Conservation (phyloP, 2,329 filamentous ascomycete species). For the Cladosporium phlei region DNA sequence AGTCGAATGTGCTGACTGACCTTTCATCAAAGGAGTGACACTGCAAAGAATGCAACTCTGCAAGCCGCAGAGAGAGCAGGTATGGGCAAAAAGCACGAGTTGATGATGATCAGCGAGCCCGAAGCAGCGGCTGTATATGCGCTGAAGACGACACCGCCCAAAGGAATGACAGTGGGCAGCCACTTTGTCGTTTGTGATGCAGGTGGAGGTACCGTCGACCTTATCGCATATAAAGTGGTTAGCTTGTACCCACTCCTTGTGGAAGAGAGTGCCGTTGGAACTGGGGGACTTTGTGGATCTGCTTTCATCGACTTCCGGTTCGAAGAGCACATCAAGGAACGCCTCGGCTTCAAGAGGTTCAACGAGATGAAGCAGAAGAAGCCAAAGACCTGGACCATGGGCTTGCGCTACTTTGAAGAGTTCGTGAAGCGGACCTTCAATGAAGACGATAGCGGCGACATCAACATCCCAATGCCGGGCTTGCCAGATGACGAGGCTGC, state of each 20-base stretch:
- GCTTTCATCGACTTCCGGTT: conserved; percentile 78
- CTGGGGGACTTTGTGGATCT: conserved; percentile 71
- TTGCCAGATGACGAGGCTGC: conserved; percentile 70
- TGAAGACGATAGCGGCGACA: conserved; percentile 60
- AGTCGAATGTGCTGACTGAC: too few relatives aligned
- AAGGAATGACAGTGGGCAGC: conserved; percentile 63
- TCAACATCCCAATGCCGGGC: conserved; percentile 74
- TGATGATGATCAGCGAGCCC: conserved; percentile 76
- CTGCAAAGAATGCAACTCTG: conserved; percentile 77
- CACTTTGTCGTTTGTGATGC: conserved; percentile 57
- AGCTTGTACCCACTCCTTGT: conserved; percentile 66
- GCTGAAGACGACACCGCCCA: conserved; percentile 72
- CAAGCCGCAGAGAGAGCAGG: conserved; percentile 73
- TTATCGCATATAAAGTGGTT: conserved; percentile 78
- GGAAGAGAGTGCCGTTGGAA: conserved; percentile 74
- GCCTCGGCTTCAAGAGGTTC: conserved; percentile 62
- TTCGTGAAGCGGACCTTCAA: conserved; percentile 83
- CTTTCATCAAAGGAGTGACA: conserved; percentile 49
- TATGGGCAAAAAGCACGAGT: conserved; percentile 64
- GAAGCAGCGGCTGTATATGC: conserved; percentile 78
- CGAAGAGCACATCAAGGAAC: conserved; percentile 66
- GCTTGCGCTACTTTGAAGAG: conserved; percentile 73
- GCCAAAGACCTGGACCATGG: conserved; percentile 69
- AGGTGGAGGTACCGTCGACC: conserved; percentile 60
- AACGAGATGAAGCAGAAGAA: conserved; percentile 74